phyloP scores from a whole-genome alignment of 108 stramenopile genomes.

The Stephanodiscus triporus region DNA sequence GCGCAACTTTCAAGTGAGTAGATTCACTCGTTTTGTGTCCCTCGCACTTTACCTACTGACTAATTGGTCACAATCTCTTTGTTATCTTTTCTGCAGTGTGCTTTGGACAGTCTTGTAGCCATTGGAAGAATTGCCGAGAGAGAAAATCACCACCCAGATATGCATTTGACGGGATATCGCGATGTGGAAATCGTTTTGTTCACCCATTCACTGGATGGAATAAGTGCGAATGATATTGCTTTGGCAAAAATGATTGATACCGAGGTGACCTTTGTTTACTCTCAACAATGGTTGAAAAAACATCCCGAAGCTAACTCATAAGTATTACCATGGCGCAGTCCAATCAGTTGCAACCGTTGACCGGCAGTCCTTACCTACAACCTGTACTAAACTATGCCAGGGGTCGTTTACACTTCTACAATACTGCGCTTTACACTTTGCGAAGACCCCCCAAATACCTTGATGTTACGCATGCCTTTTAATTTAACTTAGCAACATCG shows the following conservation, averaged over 20 bases:
- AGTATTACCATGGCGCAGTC: background rate
- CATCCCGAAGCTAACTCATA: slow-evolving; percentile 47
- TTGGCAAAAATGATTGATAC: slow-evolving; percentile 73
- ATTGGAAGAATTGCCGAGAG: slow-evolving; percentile 83
- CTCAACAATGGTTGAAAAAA: slow-evolving; percentile 89
- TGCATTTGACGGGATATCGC: slow-evolving; percentile 91
- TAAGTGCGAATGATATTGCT: slow-evolving; percentile 85
- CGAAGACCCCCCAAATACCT: too few relatives aligned
- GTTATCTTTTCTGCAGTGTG: slow-evolving; percentile 19
- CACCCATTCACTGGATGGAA: slow-evolving; percentile 81
- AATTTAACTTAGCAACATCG: background rate
- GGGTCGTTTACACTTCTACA: too few relatives aligned
- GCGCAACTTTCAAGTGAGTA: slow-evolving; percentile 60
- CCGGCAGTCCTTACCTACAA: too few relatives aligned
- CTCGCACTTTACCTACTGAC: background rate
- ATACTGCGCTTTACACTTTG: too few relatives aligned
- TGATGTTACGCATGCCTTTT: background rate
- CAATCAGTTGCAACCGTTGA: too few relatives aligned
- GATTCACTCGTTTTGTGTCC: background rate
- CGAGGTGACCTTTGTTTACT: slow-evolving; percentile 69
- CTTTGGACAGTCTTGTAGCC: slow-evolving; percentile 78
- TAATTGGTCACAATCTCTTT: background rate
- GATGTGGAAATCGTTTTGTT: slow-evolving; percentile 82
- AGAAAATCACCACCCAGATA: slow-evolving; percentile 89
- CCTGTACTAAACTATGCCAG: too few relatives aligned